Conservation (phyloP, 805 yeast genomes). For the Torulaspora indica region DNA sequence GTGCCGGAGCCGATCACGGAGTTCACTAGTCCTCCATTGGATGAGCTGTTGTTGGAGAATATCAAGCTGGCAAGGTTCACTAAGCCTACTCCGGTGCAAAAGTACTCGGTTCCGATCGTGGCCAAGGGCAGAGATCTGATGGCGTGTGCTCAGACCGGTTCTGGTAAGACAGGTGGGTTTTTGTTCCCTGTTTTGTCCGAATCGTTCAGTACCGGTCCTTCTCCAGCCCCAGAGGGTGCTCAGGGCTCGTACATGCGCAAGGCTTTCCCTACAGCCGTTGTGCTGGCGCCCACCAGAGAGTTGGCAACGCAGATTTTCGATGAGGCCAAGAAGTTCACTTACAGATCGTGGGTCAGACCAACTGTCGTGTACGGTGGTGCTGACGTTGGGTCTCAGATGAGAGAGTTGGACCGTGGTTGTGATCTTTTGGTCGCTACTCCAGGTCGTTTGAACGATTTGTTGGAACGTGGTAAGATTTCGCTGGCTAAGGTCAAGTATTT, state of each 20-base stretch:
- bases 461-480: conserved; percentile 92
- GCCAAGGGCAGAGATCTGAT: conserved; percentile 85
- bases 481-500: conserved; percentile 85
- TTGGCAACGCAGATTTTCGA: conserved; percentile 94
- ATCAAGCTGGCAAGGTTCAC: conserved; percentile 84
- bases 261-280: conserved; percentile 90
- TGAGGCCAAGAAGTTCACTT: conserved; percentile 90
- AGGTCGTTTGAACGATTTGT: conserved; percentile 94
- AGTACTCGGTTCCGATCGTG: conserved; percentile 88
- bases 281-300: conserved; percentile 99
- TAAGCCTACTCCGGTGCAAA: conserved; percentile 95
- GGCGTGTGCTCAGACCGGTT: conserved; percentile 99
- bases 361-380: conserved; percentile 99
- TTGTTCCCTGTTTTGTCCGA: conserved; percentile 94
- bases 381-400: conserved; percentile 80
- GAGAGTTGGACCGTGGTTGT: conserved; percentile 88
- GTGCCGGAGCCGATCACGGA: conserved; percentile 90
- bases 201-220: conserved; percentile 85
- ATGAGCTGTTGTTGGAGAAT: conserved; percentile 77
- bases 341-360: conserved; percentile 97
- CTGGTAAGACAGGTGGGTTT: conserved; percentile 99
- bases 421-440: conserved; percentile 97
- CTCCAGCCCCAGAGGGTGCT: conserved; percentile 44
- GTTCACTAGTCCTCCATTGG: conserved; percentile 91
- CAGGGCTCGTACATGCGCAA: conserved; percentile 52